A percentile compares a stretch with the other conserved stretches of the same genome.
These are phyloP conservation scores for Diversispora eburnea DNA, from an alignment of 192 early-diverging fungal genomes.

Conservation along the genomic window DNA sequence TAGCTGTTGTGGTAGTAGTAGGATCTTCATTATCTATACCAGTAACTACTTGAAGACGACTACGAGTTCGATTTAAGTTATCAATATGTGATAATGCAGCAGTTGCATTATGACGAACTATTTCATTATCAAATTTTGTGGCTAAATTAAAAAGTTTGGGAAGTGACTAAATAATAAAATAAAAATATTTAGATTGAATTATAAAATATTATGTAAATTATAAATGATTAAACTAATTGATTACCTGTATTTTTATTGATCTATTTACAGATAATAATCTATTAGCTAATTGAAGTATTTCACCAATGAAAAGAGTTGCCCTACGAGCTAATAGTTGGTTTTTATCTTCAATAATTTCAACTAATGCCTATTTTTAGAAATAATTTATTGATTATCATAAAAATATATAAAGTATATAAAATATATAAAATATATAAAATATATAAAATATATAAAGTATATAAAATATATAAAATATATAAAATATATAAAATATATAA, in stretches of 20 bases:
- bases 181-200: not conserved
- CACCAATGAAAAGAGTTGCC: slow-evolving; percentile 69
- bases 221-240: not conserved
- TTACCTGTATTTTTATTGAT: slow-evolving; percentile 50
- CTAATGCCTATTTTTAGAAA: slow-evolving; percentile 49
- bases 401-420: too few relatives aligned
- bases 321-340: slow-evolving; percentile 58
- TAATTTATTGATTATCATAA: too few relatives aligned
- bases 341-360: slow-evolving; percentile 63
- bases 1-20: not conserved
- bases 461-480: not conserved
- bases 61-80: slow-evolving; percentile 47
- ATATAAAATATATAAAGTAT: not conserved
- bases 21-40: not conserved
- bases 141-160: slow-evolving; percentile 72
- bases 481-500: not conserved
- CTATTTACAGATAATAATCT: slow-evolving; percentile 60
- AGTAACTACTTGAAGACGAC: slow-evolving; percentile 34
- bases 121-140: slow-evolving; percentile 71
- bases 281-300: slow-evolving; percentile 69
- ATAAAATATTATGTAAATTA: not conserved
- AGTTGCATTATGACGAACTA: slow-evolving; percentile 69
- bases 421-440: too few relatives aligned
- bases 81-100: slow-evolving; percentile 74
- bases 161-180: slow-evolving; percentile 52